Evolutionary conservation across 106 monocot genomes (phyloP), one percentile per base, ranked within the genome.

Genomic region (Cymbidium sinense): DNA sequence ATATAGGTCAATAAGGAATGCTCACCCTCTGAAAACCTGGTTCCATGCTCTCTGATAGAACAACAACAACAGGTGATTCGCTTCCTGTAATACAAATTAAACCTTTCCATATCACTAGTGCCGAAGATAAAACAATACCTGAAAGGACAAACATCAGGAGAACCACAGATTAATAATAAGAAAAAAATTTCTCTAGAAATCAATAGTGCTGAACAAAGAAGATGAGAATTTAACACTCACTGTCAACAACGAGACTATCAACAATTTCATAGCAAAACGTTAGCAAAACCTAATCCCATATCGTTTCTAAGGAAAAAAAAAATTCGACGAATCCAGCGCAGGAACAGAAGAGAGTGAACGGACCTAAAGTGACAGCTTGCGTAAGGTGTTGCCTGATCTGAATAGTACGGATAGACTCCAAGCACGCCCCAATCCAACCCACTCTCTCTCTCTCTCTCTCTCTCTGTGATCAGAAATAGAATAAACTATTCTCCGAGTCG

Each of bases 361-460:
- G 36, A 89, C 94, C 94, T 33, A 94, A 84, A 82, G 82, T 87
- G 71, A 94, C 69, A 71, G 85, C 82, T 70, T 94, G 94, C 34
- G 85, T 80, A 73, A 94, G 85, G 29, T 84, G 76, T 3, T 86
- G 91, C 78, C 94, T 77, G 89, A 89, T 81, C 81, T 89, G 88
- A 25, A 91, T 35, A 70, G 91, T 89, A 5, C 89, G 81, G 64
- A 94, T 86, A 20, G 91, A 89, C 51, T 93, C 86, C 76, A 90
- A 17, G 64, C 74, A 70, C 7, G 78, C 81, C 50, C 64, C 76
- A 54, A 85, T 70, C 85, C 79, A 82, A 29, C 79, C 80, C 88
- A 88, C 85, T 51, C 20, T 41, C 64, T 44, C 47, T 28, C 39
- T 13, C 64, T 25, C 44, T 43, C 43, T 41, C 70, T 37, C 17